Evolutionary conservation across 176 grass and related monocot genomes (phyloP), one percentile per base, ranked within the genome.

Genomic region (Cymbopogon citratus): DNA sequence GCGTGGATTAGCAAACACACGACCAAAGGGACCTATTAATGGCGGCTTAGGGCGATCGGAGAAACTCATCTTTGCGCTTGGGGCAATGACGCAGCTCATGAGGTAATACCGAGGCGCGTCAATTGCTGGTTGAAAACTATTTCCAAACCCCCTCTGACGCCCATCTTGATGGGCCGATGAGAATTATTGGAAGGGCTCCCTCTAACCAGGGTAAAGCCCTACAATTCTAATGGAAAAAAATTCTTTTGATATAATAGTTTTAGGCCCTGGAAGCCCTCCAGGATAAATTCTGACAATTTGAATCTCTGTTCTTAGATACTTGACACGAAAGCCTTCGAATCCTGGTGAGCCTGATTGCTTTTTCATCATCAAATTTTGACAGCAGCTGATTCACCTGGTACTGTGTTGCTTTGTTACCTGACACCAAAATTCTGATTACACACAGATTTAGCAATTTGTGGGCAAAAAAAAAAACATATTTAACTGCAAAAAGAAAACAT

Each of bases 41-140:
- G 0, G 0, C 64, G 39, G 56, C 56, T 1, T 27, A 6, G 1
- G 18, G 4, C 12, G 0, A 1, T 0, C 38, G 0, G 1, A 0
- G 0, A 49, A 10, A 10, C 13, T 18, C 48, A 81, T 92, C 90
- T 89, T 92, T 92, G 90, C 87, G 90, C 90, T 92, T 92, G 87
- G 90, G 90, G 90, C 90, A 92, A 89, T 92, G 87, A 92, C 90
- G 90, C 90, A 92, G 87, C 90, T 92, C 77, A 84, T 92, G 87
- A 92, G 90, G 89, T 91, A 0, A 85, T 85, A 87, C 85, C 89
- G 85, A 91, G 85, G 92, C 91, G 91, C 91, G 88, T 93, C 88
- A 93, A 97, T 93, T 93, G 90, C 93, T 97, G 91, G 93, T 97
- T 97, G 91, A 63, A 83, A 73, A 84, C 81, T 93, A 93, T 93